Conservation (phyloP, 805 yeast species). For the Saccharomyces paradoxus region DNA sequence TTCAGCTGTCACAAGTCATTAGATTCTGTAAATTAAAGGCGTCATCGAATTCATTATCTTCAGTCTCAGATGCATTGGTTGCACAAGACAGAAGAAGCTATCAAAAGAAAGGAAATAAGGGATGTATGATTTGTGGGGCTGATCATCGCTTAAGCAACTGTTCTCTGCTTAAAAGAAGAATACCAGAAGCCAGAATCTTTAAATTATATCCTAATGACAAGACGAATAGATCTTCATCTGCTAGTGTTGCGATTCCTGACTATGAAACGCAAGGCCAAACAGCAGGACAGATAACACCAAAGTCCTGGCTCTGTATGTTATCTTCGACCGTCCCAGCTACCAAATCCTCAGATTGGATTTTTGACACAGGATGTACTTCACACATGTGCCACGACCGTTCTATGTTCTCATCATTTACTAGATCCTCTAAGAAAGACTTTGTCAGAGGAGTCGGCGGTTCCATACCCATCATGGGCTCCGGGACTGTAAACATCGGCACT, state of each 20-base stretch:
- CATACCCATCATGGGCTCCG: constrained; percentile 1
- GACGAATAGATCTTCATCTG: no score
- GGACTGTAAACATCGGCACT: background rate
- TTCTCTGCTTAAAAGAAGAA: background rate
- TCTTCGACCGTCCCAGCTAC: no score
- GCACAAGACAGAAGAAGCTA: background rate
- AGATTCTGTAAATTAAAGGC: background rate
- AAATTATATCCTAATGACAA: no score
- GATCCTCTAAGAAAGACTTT: background rate
- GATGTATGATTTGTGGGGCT: background rate
- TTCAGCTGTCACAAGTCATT: background rate
- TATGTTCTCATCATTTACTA: background rate
- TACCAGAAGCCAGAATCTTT: background rate
- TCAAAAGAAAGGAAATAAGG: background rate
- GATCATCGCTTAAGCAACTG: background rate
- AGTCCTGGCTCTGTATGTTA: no score
- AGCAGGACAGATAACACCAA: no score
- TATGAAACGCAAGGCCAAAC: no score
- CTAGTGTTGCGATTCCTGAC: no score
- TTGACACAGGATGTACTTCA: constrained; percentile 5
- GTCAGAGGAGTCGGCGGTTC: constrained; percentile 4
- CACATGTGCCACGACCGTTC: constrained; percentile 1
- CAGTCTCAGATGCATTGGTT: background rate
- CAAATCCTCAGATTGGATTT: background rate
- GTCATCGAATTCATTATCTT: background rate